Evolutionary conservation across 805 yeast genomes (phyloP).

Genomic region (Candida morakotiae): DNA sequence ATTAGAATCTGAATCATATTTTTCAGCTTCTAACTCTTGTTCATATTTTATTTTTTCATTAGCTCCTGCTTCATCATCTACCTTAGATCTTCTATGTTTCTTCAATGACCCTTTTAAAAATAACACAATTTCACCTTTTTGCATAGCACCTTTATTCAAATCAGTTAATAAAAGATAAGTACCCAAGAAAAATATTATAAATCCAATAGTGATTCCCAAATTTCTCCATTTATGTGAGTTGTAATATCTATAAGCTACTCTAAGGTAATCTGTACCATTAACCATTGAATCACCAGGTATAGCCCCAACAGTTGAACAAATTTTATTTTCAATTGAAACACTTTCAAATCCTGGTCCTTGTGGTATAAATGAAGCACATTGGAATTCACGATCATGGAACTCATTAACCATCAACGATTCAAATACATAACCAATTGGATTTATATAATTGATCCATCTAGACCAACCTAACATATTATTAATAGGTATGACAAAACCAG

Average conservation of each 20-base stretch:
- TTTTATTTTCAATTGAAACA: not conserved
- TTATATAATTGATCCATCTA: slow-evolving; percentile 41
- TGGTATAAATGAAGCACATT: slow-evolving; percentile 56
- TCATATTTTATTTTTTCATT: slow-evolving; percentile 22
- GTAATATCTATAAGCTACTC: slow-evolving; percentile 43
- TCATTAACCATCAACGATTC: slow-evolving; percentile 65
- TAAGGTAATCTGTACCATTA: slow-evolving; percentile 55
- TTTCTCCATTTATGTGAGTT: slow-evolving; percentile 75
- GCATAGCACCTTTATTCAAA: slow-evolving; percentile 39
- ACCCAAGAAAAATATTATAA: slow-evolving; percentile 37
- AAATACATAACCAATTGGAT: slow-evolving; percentile 39
- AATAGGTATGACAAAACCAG: slow-evolving; percentile 42
- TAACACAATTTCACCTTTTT: slow-evolving; percentile 37
- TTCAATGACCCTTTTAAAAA: slow-evolving; percentile 24
- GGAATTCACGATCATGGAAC: slow-evolving; percentile 51
- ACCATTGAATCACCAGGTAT: slow-evolving; percentile 48
- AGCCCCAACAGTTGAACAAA: slow-evolving; percentile 59
- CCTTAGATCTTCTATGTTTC: slow-evolving; percentile 23
- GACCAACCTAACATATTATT: slow-evolving; percentile 60
- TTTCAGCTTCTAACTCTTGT: slow-evolving; percentile 23
- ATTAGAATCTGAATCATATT: slow-evolving; percentile 1
- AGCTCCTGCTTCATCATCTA: slow-evolving; percentile 13
- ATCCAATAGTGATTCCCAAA: slow-evolving; percentile 60
- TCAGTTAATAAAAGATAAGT: slow-evolving; percentile 31
- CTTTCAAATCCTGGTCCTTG: slow-evolving; percentile 32